A percentile compares a stretch with the other conserved stretches of the same genome.
These are phyloP conservation scores for Chaetomiaceae sp. DNA, from an alignment of 2,329 filamentous ascomycete species.

Conservation along the genomic window DNA sequence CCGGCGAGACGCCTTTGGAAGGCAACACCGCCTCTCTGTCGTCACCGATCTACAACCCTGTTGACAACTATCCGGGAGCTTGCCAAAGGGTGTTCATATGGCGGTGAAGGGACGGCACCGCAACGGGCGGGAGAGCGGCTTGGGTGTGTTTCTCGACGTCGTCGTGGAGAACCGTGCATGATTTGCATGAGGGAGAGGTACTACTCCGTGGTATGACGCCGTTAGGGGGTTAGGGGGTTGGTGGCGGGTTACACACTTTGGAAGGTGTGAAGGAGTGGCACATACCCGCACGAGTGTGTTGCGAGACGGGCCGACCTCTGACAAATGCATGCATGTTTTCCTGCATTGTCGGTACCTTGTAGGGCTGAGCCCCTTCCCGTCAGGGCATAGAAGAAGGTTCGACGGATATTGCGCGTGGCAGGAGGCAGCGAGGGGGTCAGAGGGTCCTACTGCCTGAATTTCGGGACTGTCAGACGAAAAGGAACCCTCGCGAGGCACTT, in stretches of 20 bases:
- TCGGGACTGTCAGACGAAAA: too few relatives aligned
- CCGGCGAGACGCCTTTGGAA: neutral
- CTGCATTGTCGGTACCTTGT: constrained; percentile 10
- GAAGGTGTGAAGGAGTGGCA: too few relatives aligned
- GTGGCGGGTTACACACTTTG: too few relatives aligned
- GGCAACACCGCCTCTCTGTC: neutral
- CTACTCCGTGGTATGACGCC: neutral
- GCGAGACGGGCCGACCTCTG: constrained; percentile 1
- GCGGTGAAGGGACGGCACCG: constrained; percentile 9
- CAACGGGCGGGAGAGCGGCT: neutral
- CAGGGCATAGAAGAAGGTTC: neutral
- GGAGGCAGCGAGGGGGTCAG: too few relatives aligned
- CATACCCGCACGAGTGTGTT: neutral
- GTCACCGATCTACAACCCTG: neutral
- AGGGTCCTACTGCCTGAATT: too few relatives aligned
- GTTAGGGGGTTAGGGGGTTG: neutral
- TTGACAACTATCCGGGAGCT: neutral
- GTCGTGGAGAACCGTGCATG: constrained; percentile 8
- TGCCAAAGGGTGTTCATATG: neutral
- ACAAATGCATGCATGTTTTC: constrained; percentile 2
- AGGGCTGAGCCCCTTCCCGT: constrained; percentile 7
- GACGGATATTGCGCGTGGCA: neutral
- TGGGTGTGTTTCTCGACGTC: too few relatives aligned
- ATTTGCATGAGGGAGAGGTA: constrained; percentile 3
- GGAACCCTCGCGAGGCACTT: neutral